Percentiles rank a stretch among this genome's conserved stretches.
Conservation (phyloP, 331 rosid genomes). For the Quercus tomentella region DNA sequence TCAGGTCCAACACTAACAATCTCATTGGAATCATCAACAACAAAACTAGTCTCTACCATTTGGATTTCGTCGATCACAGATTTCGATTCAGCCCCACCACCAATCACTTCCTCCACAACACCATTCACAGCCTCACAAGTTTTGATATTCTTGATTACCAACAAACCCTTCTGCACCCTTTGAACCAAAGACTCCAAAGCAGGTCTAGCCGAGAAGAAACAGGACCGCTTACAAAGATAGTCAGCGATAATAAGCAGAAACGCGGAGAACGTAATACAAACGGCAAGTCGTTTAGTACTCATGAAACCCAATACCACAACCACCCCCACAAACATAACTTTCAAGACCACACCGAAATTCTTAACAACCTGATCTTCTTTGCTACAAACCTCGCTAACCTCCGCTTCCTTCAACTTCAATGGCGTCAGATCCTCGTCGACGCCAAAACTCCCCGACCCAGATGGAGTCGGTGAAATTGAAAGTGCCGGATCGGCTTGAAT, state of each 20-base stretch:
- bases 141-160: background rate
- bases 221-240: conserved; percentile 28
- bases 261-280: conserved; percentile 65
- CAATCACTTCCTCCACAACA: conserved; percentile 1
- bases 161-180: conserved; percentile 12
- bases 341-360: conserved; percentile 9
- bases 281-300: conserved; percentile 40
- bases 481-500: no score
- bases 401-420: background rate
- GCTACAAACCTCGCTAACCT: background rate
- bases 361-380: background rate
- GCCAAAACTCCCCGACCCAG: background rate
- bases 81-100: conserved; percentile 4
- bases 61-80: conserved; percentile 33
- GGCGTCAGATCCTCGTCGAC: background rate
- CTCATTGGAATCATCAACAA: background rate
- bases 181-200: background rate
- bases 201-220: conserved; percentile 6
- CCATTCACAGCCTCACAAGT: background rate
- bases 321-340: conserved; percentile 36
- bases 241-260: conserved; percentile 59
- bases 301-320: conserved; percentile 31
- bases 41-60: conserved; percentile 20
- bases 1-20: background rate
- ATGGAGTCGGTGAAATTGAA: background rate